These are phyloP conservation scores for Grosmannia huntii DNA, from an alignment of 2,329 filamentous ascomycete species.

Conservation along the genomic window DNA sequence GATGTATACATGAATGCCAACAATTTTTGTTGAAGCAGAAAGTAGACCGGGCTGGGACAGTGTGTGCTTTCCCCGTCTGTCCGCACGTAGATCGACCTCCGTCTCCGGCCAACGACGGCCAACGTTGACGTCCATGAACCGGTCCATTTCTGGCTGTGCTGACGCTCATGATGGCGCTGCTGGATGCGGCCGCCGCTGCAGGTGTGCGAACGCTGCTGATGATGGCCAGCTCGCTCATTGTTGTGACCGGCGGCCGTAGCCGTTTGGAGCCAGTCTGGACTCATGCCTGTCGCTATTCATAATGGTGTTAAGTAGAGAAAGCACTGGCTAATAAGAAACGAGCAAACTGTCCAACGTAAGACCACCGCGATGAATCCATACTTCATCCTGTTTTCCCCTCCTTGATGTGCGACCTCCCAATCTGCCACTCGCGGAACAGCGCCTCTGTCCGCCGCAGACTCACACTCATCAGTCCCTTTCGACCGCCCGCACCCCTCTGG, in stretches of 20 bases:
- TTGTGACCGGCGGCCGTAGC: slow-evolving; percentile 27
- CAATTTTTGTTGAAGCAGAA: too few species aligned
- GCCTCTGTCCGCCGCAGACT: slow-evolving; percentile 1
- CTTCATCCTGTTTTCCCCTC: not conserved
- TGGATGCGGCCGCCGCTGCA: slow-evolving; percentile 28
- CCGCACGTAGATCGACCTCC: too few species aligned
- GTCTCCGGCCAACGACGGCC: too few species aligned
- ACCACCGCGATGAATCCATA: not conserved
- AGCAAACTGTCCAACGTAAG: too few species aligned
- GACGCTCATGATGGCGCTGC: slow-evolving; percentile 34
- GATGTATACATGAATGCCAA: too few species aligned
- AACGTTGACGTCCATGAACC: too few species aligned
- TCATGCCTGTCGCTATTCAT: not conserved
- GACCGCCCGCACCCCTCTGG: not conserved
- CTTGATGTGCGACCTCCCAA: not conserved
- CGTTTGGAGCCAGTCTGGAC: not conserved
- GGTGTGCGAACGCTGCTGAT: slow-evolving; percentile 35
- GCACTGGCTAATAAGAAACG: too few species aligned
- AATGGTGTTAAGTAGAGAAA: too few species aligned
- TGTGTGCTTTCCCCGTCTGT: too few species aligned
- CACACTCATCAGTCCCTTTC: not conserved
- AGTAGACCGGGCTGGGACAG: too few species aligned
- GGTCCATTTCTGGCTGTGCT: too few species aligned
- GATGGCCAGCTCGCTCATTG: slow-evolving; percentile 33
- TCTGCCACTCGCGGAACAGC: slow-evolving; percentile 2